Evolutionary conservation across 2,329 filamentous ascomycete genomes (phyloP).

Genomic region (Pseudonectria buxi): DNA sequence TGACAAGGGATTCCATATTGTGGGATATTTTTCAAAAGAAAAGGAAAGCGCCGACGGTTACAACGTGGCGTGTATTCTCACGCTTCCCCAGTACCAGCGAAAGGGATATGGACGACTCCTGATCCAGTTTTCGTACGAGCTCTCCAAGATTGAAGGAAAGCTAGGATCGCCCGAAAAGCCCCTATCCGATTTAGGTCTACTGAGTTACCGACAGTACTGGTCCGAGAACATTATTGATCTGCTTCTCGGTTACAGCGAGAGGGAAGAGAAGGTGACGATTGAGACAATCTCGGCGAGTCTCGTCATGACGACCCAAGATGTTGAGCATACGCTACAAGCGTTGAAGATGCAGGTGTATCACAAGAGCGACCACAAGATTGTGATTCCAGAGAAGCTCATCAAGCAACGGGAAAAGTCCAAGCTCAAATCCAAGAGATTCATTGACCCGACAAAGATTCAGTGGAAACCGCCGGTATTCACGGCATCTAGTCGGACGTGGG

Average conservation of each 20-base stretch:
- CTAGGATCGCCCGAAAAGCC: conserved; percentile 96
- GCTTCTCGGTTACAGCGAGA: conserved; percentile 64
- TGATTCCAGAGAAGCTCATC: conserved; percentile 78
- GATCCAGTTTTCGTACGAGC: conserved; percentile 96
- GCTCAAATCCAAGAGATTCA: conserved; percentile 66
- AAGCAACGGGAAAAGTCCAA: conserved; percentile 74
- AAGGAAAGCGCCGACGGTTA: conserved; percentile 96
- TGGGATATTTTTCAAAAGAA: conserved; percentile 99
- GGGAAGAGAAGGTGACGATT: conserved; percentile 69
- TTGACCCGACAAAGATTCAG: conserved; percentile 72
- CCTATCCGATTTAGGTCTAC: conserved; percentile 81
- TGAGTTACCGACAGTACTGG: conserved; percentile 97
- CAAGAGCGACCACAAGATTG: conserved; percentile 94
- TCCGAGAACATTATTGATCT: conserved; percentile 88
- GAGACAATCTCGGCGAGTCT: conserved; percentile 73
- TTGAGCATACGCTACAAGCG: conserved; percentile 89
- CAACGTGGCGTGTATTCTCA: conserved; percentile 97
- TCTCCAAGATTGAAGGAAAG: conserved; percentile 91
- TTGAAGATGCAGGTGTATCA: conserved; percentile 94
- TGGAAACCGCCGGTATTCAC: conserved; percentile 98
- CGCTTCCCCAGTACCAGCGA: conserved; percentile 89
- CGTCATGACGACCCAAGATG: conserved; percentile 96
- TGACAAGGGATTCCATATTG: conserved; percentile 84
- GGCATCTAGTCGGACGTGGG: conserved; percentile 86
- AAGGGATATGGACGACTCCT: conserved; percentile 89